Evolutionary conservation across 2,329 filamentous ascomycete species (phyloP).

Genomic region (Aspergillus thermomutatus): DNA sequence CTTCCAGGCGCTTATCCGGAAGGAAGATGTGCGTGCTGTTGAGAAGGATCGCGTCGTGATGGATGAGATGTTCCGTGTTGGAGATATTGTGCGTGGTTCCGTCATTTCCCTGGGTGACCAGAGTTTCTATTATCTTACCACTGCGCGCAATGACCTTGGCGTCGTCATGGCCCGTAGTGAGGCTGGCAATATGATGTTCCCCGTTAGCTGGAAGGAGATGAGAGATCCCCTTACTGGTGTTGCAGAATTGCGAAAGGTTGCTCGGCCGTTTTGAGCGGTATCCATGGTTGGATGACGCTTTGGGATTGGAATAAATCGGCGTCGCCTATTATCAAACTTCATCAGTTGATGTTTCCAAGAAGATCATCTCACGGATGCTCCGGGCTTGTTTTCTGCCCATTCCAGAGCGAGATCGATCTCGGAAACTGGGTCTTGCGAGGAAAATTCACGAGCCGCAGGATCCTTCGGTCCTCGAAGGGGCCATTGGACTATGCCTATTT

Average conservation of each 20-base stretch:
- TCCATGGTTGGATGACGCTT: slow-evolving; percentile 7
- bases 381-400: not conserved
- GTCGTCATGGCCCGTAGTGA: slow-evolving; percentile 92
- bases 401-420: not conserved
- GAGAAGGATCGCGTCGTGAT: slow-evolving; percentile 95
- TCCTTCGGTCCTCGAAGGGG: not conserved
- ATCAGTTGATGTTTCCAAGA: not conserved
- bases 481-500: not conserved
- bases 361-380: not conserved
- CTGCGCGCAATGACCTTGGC: slow-evolving; percentile 84
- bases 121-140: slow-evolving; percentile 91
- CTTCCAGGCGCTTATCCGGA: slow-evolving; percentile 79
- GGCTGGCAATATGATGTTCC: slow-evolving; percentile 84
- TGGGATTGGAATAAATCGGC: not conserved
- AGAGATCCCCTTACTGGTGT: slow-evolving; percentile 74
- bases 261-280: slow-evolving; percentile 72
- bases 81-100: slow-evolving; percentile 82
- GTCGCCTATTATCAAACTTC: not conserved
- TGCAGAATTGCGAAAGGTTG: slow-evolving; percentile 83
- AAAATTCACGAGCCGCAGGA: not conserved
- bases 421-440: not conserved
- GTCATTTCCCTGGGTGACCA: slow-evolving; percentile 93
- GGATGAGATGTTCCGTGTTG: slow-evolving; percentile 85
- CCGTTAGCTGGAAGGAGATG: slow-evolving; percentile 94
- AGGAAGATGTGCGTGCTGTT: slow-evolving; percentile 88